Conservation (phyloP, 2,329 filamentous ascomycete species). For the Phoma sp. region DNA sequence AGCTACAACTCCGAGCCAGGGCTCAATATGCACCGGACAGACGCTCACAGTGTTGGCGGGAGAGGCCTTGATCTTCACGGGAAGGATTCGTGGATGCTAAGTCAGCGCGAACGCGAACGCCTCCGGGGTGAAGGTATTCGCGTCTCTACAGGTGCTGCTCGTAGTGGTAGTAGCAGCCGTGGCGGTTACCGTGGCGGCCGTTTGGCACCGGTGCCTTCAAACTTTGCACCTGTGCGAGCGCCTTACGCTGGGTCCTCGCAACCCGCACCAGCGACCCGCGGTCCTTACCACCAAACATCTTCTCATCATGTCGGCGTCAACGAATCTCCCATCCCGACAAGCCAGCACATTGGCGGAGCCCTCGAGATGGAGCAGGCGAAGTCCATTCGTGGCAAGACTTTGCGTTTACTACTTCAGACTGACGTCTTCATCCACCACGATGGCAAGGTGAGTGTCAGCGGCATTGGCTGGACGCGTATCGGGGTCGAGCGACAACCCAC, state of each 20-base stretch:
- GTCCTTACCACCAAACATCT: background rate
- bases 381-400: constrained; percentile 29
- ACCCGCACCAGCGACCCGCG: background rate
- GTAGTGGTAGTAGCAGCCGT: background rate
- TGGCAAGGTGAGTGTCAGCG: constrained; percentile 34
- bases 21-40: constrained; percentile 29
- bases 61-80: constrained; percentile 28
- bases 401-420: constrained; percentile 38
- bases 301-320: background rate
- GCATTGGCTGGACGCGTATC: constrained; percentile 39
- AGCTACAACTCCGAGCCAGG: constrained; percentile 29
- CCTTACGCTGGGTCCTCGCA: too few species aligned
- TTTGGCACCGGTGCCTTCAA: background rate
- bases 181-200: constrained; percentile 1
- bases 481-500: constrained; percentile 28
- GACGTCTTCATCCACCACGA: constrained; percentile 38
- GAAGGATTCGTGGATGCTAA: constrained; percentile 33
- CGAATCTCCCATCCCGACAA: background rate
- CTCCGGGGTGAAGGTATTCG: constrained; percentile 22
- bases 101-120: constrained; percentile 23
- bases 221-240: too few species aligned
- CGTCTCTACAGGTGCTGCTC: constrained; percentile 5
- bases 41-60: constrained; percentile 35
- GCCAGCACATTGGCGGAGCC: constrained; percentile 17
- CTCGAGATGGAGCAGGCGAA: constrained; percentile 39